Base-by-base conservation (phyloP, 768 basidiomycete genomes). In the Hygrophorus pudorinus region DNA sequence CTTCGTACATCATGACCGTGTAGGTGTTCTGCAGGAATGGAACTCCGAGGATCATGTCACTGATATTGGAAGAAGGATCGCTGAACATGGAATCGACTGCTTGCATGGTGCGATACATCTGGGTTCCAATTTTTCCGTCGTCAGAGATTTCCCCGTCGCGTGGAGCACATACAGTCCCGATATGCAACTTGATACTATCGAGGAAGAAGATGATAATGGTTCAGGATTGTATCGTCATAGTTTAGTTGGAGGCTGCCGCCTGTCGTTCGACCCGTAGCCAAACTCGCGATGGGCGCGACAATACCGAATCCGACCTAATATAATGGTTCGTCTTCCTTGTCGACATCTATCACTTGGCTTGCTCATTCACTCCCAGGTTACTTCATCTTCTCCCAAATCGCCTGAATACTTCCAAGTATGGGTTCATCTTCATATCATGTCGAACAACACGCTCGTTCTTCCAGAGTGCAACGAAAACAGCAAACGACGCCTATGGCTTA, bases 401-500 rank as follows among this genome's bases (percentile, higher is more conserved):
- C n/a, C n/a, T n/a, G n/a, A n/a, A n/a, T n/a, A n/a, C n/a, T n/a
- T n/a, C n/a, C n/a, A n/a, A n/a, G 9, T 50, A n/a, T 50, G 49
- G 49, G 39, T 50, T 13, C 41, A 50, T 39, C 49, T 50, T 27
- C 42, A 33, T 36, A 18, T 16, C 20, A 8, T 46, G 14, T 46
- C 45, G 37, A 53, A 50, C 48, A 54, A 54, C 42, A 50, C 33
- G 32, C 42, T 54, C 48, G 39, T 32, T 28, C 50, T 51, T 38
- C 53, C 48, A 24, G 48, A 49, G 38, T 51, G 38, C 14, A 36
- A 45, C n/a, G n/a, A n/a, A n/a, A n/a, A n/a, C n/a, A n/a, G n/a
- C 18, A 49, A 48, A 49, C 42, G 24, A 38, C 48, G 51, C 45
- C 48, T 53, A 31, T 53, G 53, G 51, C 53, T 53, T 18, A 53